Base-by-base conservation (phyloP, 2,329 filamentous ascomycete species). In the Fusarium sulawesiense region DNA sequence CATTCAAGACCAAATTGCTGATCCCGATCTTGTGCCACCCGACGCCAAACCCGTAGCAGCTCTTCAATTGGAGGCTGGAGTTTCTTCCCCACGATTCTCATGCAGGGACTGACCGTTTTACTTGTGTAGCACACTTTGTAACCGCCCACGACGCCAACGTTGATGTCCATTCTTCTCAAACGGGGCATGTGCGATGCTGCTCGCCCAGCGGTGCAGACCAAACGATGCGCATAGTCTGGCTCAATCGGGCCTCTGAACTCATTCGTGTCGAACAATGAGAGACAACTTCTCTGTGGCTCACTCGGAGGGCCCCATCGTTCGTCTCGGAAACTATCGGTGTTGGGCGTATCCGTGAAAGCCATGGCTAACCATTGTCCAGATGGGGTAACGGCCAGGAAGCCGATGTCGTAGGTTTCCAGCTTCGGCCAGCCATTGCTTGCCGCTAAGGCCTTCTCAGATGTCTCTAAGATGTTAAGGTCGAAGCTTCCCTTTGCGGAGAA, bases 181-280 rank as follows among this genome's bases (percentile, higher is more conserved):
- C 25, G 4, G 2, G 61, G 61, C 63, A 66, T 66, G 0, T 42
- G 30, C 8, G 37, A 30, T 6, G 61, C 61, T 27, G 55, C 45
- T 20, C 32, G 41, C 4, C 61, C 63, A n/a, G 48, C 55, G 1
- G 25, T 20, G 13, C 37, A 53, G 11, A 66, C 18, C 7, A 60
- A 30, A 8, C 7, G 11, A 4, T 60, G 42, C 13, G 55, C 61
- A 18, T 53, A 66, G 10, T 42, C 44, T 16, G 61, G 30, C 7
- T 66, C 55, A 7, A 60, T 40, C 2, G 63, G 61, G 7, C 63
- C 63, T 37, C 63, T 59, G 11, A 60, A 66, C 13, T 60, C 63
- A 23, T 65, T 54, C 16, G 34, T 46, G 3, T 45, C 21, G n/a
- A 54, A 45, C 2, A 14, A 23, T 4, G 61, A 56, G 7, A 48